phyloP scores from a whole-genome alignment of 306 rosid genomes.

The Medicago ruthenica region DNA sequence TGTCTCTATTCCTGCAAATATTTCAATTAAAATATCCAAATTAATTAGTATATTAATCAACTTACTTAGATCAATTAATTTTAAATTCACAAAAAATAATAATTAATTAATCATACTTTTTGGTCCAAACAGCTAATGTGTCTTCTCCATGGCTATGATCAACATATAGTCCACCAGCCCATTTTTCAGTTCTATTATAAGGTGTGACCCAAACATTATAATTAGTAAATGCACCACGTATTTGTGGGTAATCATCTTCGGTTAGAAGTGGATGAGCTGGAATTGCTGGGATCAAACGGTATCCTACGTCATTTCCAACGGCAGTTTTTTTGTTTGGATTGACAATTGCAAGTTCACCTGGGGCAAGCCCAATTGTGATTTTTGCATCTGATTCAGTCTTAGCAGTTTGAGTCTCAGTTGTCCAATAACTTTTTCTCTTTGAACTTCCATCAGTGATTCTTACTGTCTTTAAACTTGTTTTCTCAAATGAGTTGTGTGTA shows the following conservation, averaged over 20 bases:
- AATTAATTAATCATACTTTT: conserved; percentile 28
- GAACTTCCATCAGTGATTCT: conserved; percentile 44
- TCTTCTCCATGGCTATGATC: conserved; percentile 69
- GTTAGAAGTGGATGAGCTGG: conserved; percentile 46
- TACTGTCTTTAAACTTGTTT: conserved; percentile 48
- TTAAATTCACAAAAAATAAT: not conserved
- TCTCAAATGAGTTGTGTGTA: conserved; percentile 59
- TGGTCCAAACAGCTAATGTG: conserved; percentile 59
- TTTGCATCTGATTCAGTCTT: conserved; percentile 55
- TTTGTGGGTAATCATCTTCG: conserved; percentile 62
- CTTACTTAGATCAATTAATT: not conserved
- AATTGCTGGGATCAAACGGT: conserved; percentile 56
- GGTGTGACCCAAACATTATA: conserved; percentile 65
- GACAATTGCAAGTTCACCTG: conserved; percentile 52
- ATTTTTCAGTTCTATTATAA: conserved; percentile 61
- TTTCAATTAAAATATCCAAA: not conserved
- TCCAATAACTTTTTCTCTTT: conserved; percentile 68
- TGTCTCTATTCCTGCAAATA: conserved; percentile 50
- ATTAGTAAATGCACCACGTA: conserved; percentile 62
- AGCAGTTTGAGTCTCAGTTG: conserved; percentile 25
- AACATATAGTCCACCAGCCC: conserved; percentile 61
- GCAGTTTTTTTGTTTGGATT: conserved; percentile 61
- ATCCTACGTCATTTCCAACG: conserved; percentile 57
- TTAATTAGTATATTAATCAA: not conserved
- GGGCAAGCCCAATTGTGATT: conserved; percentile 41